Conservation (phyloP, 2,329 filamentous ascomycete genomes). For the Daldinia sp. region DNA sequence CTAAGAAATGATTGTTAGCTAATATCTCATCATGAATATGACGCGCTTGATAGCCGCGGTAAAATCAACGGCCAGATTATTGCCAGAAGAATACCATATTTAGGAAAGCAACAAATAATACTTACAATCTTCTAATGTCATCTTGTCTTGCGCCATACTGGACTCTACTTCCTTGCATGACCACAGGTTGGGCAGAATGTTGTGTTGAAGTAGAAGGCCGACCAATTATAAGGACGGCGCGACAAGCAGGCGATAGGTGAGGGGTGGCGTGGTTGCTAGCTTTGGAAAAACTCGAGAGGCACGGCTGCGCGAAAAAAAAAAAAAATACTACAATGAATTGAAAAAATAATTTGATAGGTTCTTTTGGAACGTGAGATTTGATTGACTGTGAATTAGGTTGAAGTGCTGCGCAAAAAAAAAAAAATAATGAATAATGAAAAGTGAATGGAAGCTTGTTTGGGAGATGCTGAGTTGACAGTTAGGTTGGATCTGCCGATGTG, state of each 20-base stretch:
- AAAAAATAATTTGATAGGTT: not conserved
- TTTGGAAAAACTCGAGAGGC: conserved; percentile 20
- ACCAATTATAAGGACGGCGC: conserved; percentile 27
- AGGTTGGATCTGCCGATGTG: conserved; percentile 37
- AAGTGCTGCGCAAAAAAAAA: not conserved
- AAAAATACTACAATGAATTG: conserved; percentile 7
- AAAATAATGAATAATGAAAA: not conserved
- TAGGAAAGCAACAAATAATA: conserved; percentile 28
- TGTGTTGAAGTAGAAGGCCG: conserved; percentile 18
- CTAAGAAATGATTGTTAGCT: conserved; percentile 58
- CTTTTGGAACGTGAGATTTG: not conserved
- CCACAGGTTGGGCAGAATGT: conserved; percentile 29
- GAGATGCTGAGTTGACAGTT: conserved; percentile 27
- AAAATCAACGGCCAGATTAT: not conserved
- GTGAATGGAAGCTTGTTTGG: conserved; percentile 11
- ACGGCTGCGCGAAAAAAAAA: not conserved
- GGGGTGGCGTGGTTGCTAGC: conserved; percentile 18
- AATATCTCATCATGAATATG: conserved; percentile 8
- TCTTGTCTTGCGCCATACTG: conserved; percentile 81
- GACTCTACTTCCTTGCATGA: conserved; percentile 52
- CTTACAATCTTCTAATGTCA: conserved; percentile 91
- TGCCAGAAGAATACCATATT: not conserved
- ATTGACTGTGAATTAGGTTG: not conserved
- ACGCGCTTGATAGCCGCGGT: conserved; percentile 13
- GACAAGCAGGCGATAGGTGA: conserved; percentile 18